phyloP scores from a whole-genome alignment of 176 grass and related monocot species.

The Themeda triandra region DNA sequence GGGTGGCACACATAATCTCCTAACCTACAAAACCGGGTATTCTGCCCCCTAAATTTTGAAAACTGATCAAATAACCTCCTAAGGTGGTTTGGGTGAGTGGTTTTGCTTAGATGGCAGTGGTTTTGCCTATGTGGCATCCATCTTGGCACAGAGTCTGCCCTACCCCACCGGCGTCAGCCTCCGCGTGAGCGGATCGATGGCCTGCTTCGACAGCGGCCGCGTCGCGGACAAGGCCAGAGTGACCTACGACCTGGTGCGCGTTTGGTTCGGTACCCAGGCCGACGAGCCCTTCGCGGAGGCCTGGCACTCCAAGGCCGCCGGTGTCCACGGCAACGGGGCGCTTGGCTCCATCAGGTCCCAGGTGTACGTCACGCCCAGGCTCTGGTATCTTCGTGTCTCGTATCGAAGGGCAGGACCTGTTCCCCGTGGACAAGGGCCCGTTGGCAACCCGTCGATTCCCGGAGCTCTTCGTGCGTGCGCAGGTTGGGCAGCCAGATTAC shows the following conservation, averaged over 20 bases:
- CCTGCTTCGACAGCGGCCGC: too few relatives aligned
- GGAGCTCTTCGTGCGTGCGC: constrained; percentile 67
- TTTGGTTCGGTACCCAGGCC: constrained; percentile 88
- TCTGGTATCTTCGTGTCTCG: constrained; percentile 80
- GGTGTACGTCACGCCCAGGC: constrained; percentile 86
- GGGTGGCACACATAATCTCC: too few relatives aligned
- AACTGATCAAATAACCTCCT: too few relatives aligned
- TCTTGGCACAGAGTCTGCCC: too few relatives aligned
- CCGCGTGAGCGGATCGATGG: too few relatives aligned
- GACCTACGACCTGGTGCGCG: too few relatives aligned
- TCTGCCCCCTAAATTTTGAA: too few relatives aligned
- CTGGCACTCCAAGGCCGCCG: constrained; percentile 86
- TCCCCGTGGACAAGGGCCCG: constrained; percentile 45
- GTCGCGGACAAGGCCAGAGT: fast-evolving
- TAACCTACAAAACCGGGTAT: too few relatives aligned
- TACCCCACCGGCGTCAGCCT: too few relatives aligned
- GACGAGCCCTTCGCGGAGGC: constrained; percentile 92
- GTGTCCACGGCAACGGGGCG: constrained; percentile 64
- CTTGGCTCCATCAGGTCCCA: constrained; percentile 88
- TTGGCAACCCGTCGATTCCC: constrained; percentile 47
- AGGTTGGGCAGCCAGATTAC: constrained; percentile 68
- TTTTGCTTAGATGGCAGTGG: too few relatives aligned
- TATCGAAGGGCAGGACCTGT: constrained; percentile 80
- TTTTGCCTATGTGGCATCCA: too few relatives aligned
- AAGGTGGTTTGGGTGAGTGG: too few relatives aligned